Evolutionary conservation across 441 rosid species (phyloP), one percentile per base, ranked within the genome.

Genomic region (Jatropha multifida): DNA sequence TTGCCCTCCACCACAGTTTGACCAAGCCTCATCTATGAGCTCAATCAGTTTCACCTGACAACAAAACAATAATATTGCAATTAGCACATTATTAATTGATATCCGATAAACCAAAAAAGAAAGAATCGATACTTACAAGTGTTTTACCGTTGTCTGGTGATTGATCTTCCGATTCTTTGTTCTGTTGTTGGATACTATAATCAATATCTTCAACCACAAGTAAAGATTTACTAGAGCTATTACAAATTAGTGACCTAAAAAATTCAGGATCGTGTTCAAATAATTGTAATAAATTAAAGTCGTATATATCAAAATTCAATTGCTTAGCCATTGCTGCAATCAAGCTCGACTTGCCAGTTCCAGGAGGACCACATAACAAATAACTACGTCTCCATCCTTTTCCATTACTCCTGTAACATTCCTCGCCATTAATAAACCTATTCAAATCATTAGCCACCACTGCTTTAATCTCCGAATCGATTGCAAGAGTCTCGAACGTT

Each of bases 291-390:
- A 74, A 61, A 41, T 79, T 82, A 51, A 82, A 68, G 74, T 77
- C 85, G 9, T 74, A 79, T 23, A 82, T 72, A 69, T 79, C 77
- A n/a, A 38, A 77, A 7, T 77, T 83, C 12, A 83, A 49, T 81
- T 83, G 68, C 69, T 80, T 80, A 17, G 79, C 76, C 75, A 83
- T 83, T 9, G 79, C 81, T 3, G 81, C 78, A 11, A 77, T 75
- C 77, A 75, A 65, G 74, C 85, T 77, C 7, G 77, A 77, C 62
- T 82, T 82, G 41, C 83, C 81, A 0, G 81, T 77, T 11, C 81
- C 82, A 4, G 77, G 81, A 71, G 81, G 82, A 10, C 82, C 79
- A 14, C 71, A 74, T 54, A 82, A 18, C 68, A 79, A 66, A 40
- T 79, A 82, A 20, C 83, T 66, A 0, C 78, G 78, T 52, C 71